Percentiles rank a stretch among this genome's conserved stretches.
These are phyloP conservation scores for Suhomyces xylopsoci DNA, from an alignment of 805 yeast species.

Conservation along the genomic window DNA sequence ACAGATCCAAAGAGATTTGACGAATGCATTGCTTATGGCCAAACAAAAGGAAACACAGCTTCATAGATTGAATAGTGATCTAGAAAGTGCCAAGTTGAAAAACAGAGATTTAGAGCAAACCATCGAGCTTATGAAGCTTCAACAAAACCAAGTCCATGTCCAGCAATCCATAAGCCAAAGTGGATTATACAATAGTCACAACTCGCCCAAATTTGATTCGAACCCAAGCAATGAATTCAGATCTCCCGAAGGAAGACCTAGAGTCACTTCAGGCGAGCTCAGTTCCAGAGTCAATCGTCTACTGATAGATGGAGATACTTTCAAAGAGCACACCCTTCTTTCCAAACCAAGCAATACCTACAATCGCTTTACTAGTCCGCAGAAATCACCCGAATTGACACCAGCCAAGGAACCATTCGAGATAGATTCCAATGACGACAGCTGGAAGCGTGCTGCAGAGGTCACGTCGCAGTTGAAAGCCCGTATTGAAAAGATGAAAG, in stretches of 20 bases:
- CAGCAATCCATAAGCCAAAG: background rate
- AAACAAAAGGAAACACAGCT: constrained; percentile 72
- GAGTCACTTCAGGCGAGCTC: constrained; percentile 34
- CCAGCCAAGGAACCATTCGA: constrained; percentile 24
- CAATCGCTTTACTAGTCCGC: constrained; percentile 19
- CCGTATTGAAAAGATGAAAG: constrained; percentile 86
- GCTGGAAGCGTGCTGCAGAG: constrained; percentile 88
- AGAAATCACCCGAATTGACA: constrained; percentile 14
- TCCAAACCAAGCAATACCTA: constrained; percentile 18
- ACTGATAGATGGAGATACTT: constrained; percentile 22
- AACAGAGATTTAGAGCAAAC: constrained; percentile 52
- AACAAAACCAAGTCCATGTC: constrained; percentile 29
- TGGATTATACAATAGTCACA: constrained; percentile 3
- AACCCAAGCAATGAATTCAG: constrained; percentile 2
- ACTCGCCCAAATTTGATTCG: constrained; percentile 6
- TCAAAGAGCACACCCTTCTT: constrained; percentile 3
- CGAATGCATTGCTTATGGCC: constrained; percentile 46
- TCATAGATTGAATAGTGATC: constrained; percentile 56
- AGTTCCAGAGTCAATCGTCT: constrained; percentile 40
- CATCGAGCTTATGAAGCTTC: constrained; percentile 25
- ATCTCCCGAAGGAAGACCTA: constrained; percentile 11
- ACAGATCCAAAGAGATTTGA: constrained; percentile 47
- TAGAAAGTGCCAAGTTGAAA: constrained; percentile 54
- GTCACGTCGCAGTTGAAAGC: constrained; percentile 84
- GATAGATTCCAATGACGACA: constrained; percentile 52